phyloP scores from a whole-genome alignment of 2,329 filamentous ascomycete genomes.

The Xylaria polymorpha region DNA sequence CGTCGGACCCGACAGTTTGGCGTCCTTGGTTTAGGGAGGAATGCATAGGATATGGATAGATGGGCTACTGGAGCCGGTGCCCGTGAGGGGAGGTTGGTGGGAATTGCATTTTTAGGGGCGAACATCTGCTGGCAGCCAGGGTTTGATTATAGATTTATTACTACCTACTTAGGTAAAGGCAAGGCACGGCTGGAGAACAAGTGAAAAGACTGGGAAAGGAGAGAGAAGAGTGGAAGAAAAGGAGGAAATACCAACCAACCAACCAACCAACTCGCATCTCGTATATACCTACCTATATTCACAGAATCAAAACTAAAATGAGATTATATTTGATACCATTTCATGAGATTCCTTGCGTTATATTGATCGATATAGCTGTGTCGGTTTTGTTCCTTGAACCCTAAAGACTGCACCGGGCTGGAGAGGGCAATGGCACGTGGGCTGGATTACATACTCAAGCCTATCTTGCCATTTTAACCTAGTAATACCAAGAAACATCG shows the following conservation, averaged over 20 bases:
- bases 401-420: too few species aligned
- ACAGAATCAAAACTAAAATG: not conserved
- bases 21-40: conserved; percentile 17
- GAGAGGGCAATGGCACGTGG: too few species aligned
- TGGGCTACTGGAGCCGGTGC: not conserved
- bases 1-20: conserved; percentile 21
- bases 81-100: not conserved
- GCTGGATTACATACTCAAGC: too few species aligned
- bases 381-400: too few species aligned
- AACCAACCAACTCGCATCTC: conserved; percentile 12
- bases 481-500: not conserved
- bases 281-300: conserved; percentile 17
- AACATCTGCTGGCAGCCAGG: conserved; percentile 1
- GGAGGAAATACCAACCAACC: conserved; percentile 4
- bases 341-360: not conserved
- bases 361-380: too few species aligned
- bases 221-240: not conserved
- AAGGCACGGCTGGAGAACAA: not conserved
- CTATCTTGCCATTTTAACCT: too few species aligned
- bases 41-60: conserved; percentile 7
- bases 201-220: not conserved
- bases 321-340: not conserved
- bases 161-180: not conserved
- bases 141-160: conserved; percentile 9
- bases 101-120: conserved; percentile 6